Evolutionary conservation across 768 basidiomycete genomes (phyloP).

Genomic region (Mycena olivaceomarginata): DNA sequence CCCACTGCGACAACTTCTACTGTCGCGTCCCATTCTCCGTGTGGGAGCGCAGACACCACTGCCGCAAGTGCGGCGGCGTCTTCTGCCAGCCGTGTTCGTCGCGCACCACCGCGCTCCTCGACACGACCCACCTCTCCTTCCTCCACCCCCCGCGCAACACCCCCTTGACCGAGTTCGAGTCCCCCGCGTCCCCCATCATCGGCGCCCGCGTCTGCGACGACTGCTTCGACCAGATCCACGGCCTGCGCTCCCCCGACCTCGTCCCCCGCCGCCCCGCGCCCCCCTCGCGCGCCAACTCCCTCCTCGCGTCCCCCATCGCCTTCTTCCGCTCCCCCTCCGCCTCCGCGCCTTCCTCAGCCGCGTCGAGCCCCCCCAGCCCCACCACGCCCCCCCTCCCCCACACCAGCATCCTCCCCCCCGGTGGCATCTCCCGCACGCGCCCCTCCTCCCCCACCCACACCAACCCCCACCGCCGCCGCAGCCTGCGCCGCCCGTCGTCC

Average conservation of each 20-base stretch:
- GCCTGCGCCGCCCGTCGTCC: slow-evolving; percentile 51
- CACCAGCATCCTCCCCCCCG: slow-evolving; percentile 50
- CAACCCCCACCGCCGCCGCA: too few species aligned
- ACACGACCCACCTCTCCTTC: slow-evolving; percentile 83
- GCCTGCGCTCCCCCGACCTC: slow-evolving; percentile 55
- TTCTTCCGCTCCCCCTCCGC: slow-evolving; percentile 57
- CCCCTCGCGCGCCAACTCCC: slow-evolving; percentile 58
- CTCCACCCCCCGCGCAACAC: slow-evolving; percentile 82
- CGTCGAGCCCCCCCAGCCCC: slow-evolving; percentile 48
- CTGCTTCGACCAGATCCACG: slow-evolving; percentile 86
- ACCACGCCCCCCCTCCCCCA: slow-evolving; percentile 47
- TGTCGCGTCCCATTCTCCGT: slow-evolving; percentile 81
- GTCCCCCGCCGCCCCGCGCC: slow-evolving; percentile 60
- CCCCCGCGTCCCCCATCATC: slow-evolving; percentile 75
- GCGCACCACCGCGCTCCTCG: slow-evolving; percentile 78
- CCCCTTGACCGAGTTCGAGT: slow-evolving; percentile 75
- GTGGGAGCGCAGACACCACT: slow-evolving; percentile 88
- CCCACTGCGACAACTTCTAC: slow-evolving; percentile 83
- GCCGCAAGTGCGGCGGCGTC: slow-evolving; percentile 89
- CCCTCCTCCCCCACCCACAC: slow-evolving; percentile 45
- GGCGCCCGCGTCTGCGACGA: slow-evolving; percentile 84
- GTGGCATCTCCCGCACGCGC: slow-evolving; percentile 53
- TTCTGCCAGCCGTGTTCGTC: slow-evolving; percentile 81
- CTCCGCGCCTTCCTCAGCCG: slow-evolving; percentile 53
- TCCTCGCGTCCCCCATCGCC: slow-evolving; percentile 58